Base-by-base conservation (phyloP, 306 rosid genomes). In the Alnus glutinosa region DNA sequence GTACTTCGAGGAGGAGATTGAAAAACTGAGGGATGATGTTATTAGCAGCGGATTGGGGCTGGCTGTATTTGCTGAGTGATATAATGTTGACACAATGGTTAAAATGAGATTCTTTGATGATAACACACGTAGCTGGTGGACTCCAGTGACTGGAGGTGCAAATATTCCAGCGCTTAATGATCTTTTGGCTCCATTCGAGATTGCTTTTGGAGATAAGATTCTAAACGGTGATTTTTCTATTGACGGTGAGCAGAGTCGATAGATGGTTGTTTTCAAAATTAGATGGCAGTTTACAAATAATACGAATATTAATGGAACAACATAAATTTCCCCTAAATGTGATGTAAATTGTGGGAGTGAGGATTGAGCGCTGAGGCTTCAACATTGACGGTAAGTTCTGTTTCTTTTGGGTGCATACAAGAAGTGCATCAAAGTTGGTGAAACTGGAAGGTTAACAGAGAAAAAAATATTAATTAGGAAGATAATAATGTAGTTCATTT, bases 111-210 rank as follows among this genome's bases (percentile, higher is more conserved):
- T 95, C 80, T 95, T 95, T 78, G 99, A 95, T 77, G 98, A 95
- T 74, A 93, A 95, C 85, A 93, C 99, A 1, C 85, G 99, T 75
- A 93, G 99, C 82, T 95, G 99, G 99, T 95, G 99, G 99, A 95
- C 97, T 79, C 97, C 99, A 13, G 96, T 90, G 64, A 95, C 99
- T 37, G 99, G 98, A 79, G 99, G 98, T 15, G 90, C 98, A 79
- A 95, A 95, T 89, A 70, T 91, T 88, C 98, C 98, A 55, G 97
- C 99, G 30, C 86, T 91, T 61, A 95, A 95, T 83, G 92, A 93
- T 80, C 93, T 92, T 69, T 90, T 95, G 89, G 98, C 93, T 75
- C 96, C 98, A 54, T 92, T 95, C 83, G 96, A 97, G 77, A 92
- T 95, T 86, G 98, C 98, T 78, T 95, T 95, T 79, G 98, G 98